A percentile compares a stretch with the other conserved stretches of the same genome.
Evolutionary conservation across 1,284 basidiomycete genomes (phyloP).

Genomic region (Pseudozyma sp.): DNA sequence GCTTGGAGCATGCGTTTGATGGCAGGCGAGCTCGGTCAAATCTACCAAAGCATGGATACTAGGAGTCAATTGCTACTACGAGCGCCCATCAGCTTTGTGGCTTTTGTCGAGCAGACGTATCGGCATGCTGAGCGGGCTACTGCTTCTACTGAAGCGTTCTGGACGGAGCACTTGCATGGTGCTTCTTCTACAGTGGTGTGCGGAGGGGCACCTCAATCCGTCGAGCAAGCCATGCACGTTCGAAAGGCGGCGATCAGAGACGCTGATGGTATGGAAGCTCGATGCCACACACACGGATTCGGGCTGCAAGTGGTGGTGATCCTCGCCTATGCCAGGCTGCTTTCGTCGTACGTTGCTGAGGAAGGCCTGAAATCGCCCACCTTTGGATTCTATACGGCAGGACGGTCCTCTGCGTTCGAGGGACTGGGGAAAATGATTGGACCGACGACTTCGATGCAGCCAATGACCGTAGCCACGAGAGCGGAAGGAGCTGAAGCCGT

Average conservation of each 20-base stretch:
- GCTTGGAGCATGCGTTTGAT: conserved; percentile 24
- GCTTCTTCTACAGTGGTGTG: conserved; percentile 19
- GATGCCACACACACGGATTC: conserved; percentile 10
- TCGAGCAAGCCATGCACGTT: conserved; percentile 11
- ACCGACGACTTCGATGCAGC: conserved; percentile 17
- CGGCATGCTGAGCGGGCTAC: neutral
- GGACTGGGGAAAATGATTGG: conserved; percentile 13
- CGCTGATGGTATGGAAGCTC: neutral
- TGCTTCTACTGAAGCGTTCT: neutral
- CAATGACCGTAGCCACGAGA: conserved; percentile 14
- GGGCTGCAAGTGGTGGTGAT: conserved; percentile 22
- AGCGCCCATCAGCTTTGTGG: neutral
- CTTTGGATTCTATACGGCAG: conserved; percentile 23
- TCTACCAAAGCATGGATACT: conserved; percentile 8
- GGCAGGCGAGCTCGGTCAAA: conserved; percentile 5
- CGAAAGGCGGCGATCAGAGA: conserved; percentile 1
- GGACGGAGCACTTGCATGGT: neutral
- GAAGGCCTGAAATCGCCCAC: conserved; percentile 7
- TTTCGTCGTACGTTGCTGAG: conserved; percentile 1
- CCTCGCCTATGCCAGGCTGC: conserved; percentile 17
- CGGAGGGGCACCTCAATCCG: conserved; percentile 9
- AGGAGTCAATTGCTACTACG: neutral
- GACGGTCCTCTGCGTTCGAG: conserved; percentile 10
- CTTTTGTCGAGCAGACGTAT: conserved; percentile 10
- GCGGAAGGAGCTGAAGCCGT: neutral